phyloP scores from a whole-genome alignment of 2,329 filamentous ascomycete genomes.

The Aureobasidium leucospermi region DNA sequence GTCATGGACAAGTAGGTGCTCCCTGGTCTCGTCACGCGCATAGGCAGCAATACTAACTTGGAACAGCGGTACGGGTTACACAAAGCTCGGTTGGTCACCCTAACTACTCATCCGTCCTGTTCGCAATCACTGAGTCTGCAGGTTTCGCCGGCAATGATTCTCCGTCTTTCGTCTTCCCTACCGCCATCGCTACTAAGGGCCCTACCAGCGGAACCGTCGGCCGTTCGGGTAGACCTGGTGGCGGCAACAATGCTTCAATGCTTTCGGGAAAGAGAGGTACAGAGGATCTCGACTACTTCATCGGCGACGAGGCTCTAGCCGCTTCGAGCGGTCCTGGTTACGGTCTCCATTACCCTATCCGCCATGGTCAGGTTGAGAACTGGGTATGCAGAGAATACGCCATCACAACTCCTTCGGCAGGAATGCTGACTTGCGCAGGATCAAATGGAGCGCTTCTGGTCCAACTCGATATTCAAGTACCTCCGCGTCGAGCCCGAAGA shows the following conservation, averaged over 20 bases:
- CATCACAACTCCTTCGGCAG: no score
- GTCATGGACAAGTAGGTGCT: conserved; percentile 99
- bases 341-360: conserved; percentile 93
- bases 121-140: conserved; percentile 30
- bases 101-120: not conserved
- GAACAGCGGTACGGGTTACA: conserved; percentile 93
- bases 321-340: conserved; percentile 85
- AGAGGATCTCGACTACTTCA: conserved; percentile 97
- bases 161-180: conserved; percentile 97
- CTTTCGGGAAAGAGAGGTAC: conserved; percentile 89
- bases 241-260: conserved; percentile 93
- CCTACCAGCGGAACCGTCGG: conserved; percentile 62
- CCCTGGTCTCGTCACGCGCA: conserved; percentile 2
- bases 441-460: conserved; percentile 99
- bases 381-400: conserved; percentile 57
- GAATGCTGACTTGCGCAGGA: conserved; percentile 50
- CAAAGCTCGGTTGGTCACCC: conserved; percentile 75
- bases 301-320: conserved; percentile 88
- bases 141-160: conserved; percentile 99
- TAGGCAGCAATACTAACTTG: conserved; percentile 20
- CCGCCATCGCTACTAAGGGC: conserved; percentile 93
- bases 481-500: conserved; percentile 96
- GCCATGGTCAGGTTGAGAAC: conserved; percentile 97
- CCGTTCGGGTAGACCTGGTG: conserved; percentile 79
- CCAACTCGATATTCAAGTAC: conserved; percentile 99